phyloP scores from a whole-genome alignment of 225 moss, liverwort and hornwort genomes.

The Ulota crispa region DNA sequence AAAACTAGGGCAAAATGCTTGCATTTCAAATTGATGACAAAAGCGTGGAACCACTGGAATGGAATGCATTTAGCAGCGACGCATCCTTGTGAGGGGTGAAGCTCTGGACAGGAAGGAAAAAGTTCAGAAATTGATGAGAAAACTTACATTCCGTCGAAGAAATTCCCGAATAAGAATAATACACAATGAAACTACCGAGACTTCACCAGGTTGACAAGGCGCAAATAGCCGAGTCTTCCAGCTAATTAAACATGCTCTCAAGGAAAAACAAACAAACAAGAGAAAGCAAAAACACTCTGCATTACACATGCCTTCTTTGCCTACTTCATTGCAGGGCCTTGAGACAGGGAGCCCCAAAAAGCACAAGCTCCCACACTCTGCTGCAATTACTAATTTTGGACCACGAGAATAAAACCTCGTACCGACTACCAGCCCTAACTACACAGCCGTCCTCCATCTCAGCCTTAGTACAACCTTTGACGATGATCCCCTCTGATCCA shows the following conservation, averaged over 20 bases:
- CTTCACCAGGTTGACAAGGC: constrained; percentile 31
- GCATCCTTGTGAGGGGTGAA: neutral
- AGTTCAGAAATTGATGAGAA: constrained; percentile 28
- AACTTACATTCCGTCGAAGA: constrained; percentile 29
- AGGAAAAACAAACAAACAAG: constrained; percentile 26
- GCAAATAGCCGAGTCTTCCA: constrained; percentile 36
- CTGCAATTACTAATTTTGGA: constrained; percentile 41
- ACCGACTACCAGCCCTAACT: constrained; percentile 31
- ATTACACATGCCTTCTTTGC: constrained; percentile 35
- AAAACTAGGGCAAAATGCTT: neutral
- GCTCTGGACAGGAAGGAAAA: neutral
- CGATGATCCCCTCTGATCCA: constrained; percentile 35
- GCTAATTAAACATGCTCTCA: constrained; percentile 30
- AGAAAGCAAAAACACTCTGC: constrained; percentile 15
- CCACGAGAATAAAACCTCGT: constrained; percentile 27
- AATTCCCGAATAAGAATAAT: constrained; percentile 25
- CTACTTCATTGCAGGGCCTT: constrained; percentile 31
- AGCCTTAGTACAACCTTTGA: constrained; percentile 26
- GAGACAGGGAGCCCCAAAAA: constrained; percentile 18
- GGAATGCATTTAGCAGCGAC: neutral
- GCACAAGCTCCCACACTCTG: constrained; percentile 27
- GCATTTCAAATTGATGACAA: neutral
- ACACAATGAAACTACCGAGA: constrained; percentile 30
- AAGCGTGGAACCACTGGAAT: neutral
- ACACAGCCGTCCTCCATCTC: constrained; percentile 25